phyloP scores from a whole-genome alignment of 148 eudicot species.

The Beta vulgaris region DNA sequence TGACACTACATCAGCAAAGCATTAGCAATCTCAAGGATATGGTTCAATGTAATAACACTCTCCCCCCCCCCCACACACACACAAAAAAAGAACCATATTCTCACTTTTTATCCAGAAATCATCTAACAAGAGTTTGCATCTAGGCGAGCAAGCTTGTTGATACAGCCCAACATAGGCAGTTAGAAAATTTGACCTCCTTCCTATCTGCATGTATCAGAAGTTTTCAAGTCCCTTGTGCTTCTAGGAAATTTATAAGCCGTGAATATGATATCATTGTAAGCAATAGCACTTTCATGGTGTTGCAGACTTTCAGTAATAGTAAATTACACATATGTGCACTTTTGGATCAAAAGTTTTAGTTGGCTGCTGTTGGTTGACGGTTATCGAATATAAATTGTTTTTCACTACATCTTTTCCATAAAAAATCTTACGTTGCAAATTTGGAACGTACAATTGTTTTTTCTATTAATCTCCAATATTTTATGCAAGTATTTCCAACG shows the following conservation, averaged over 20 bases:
- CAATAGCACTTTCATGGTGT: background rate
- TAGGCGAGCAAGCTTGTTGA: background rate
- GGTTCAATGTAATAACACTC: too few species aligned
- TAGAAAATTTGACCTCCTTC: background rate
- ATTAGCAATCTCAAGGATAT: background rate
- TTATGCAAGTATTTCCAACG: background rate
- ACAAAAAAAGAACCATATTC: too few species aligned
- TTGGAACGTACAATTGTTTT: background rate
- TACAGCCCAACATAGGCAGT: background rate
- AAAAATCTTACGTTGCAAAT: too few species aligned
- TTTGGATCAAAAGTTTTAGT: background rate
- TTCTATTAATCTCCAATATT: background rate
- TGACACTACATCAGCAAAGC: background rate
- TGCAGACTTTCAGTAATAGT: too few species aligned
- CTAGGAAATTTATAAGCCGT: background rate
- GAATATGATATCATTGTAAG: background rate
- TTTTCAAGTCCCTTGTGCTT: background rate
- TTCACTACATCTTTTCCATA: too few species aligned
- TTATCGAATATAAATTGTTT: too few species aligned
- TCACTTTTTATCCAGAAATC: too few species aligned
- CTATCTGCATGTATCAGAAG: background rate
- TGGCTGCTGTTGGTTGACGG: too few species aligned
- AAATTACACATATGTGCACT: too few species aligned
- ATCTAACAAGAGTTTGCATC: too few species aligned
- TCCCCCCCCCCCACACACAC: too few species aligned